phyloP scores from a whole-genome alignment of 345 rosid species.

The Arabidopsis arenosa region DNA sequence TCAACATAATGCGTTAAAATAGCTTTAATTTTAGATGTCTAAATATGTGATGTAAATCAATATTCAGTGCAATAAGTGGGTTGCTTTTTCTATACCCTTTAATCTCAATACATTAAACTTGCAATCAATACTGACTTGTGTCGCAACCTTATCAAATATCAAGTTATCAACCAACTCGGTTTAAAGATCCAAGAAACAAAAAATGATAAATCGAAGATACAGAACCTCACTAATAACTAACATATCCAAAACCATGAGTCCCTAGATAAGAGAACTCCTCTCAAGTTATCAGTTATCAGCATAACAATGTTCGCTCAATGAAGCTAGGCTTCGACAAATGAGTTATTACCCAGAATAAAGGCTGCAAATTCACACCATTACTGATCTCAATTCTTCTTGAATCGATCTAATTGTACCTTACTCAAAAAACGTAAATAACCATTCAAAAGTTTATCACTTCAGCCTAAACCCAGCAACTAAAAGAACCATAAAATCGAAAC shows the following conservation, averaged over 20 bases:
- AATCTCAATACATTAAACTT: not conserved
- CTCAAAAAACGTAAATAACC: not conserved
- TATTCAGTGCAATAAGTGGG: not conserved
- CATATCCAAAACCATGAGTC: constrained; percentile 18
- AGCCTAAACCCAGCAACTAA: constrained; percentile 2
- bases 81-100: not conserved
- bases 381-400: constrained; percentile 20
- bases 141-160: not conserved
- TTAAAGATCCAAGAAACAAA: not conserved
- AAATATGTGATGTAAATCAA: not conserved
- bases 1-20: not conserved
- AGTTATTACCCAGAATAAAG: not conserved
- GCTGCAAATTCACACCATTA: not conserved
- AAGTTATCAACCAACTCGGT: not conserved
- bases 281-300: not conserved
- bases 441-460: constrained; percentile 9
- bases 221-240: not conserved
- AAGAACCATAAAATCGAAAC: constrained; percentile 8
- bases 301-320: not conserved
- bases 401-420: not conserved
- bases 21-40: not conserved
- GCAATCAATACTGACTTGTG: not conserved
- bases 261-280: constrained; percentile 6
- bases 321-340: constrained; percentile 4
- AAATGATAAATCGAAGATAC: not conserved